Percentiles rank a stretch among this genome's conserved stretches.
phyloP scores from a whole-genome alignment of 768 basidiomycete species.

The Royoungia palumana region DNA sequence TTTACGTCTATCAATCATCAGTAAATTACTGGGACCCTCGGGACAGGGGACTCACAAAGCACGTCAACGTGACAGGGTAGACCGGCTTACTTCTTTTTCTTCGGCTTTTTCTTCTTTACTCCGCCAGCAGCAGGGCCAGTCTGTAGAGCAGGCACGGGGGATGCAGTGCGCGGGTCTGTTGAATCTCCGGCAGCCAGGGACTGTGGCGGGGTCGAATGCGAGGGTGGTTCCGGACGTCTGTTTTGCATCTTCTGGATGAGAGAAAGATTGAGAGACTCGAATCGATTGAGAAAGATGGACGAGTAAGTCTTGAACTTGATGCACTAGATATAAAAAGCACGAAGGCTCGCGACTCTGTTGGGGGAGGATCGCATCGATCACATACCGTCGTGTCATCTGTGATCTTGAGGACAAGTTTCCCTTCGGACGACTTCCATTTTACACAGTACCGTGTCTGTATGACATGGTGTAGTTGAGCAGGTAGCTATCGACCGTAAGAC shows the following conservation, averaged over 20 bases:
- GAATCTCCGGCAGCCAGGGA: conserved; percentile 19
- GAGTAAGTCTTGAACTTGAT: conserved; percentile 96
- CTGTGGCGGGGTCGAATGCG: conserved; percentile 15
- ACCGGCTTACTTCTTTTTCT: conserved; percentile 64
- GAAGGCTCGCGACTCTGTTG: not conserved
- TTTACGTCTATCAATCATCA: conserved; percentile 6
- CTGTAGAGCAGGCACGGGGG: conserved; percentile 33
- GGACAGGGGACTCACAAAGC: conserved; percentile 12
- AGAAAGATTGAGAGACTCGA: conserved; percentile 85
- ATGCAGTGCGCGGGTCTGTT: conserved; percentile 30
- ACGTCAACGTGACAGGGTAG: conserved; percentile 1
- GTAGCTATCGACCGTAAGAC: conserved; percentile 16
- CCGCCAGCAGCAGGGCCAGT: conserved; percentile 48
- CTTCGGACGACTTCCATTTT: conserved; percentile 86
- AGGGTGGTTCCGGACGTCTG: conserved; percentile 37
- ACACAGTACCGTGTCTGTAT: conserved; percentile 82
- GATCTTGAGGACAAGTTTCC: conserved; percentile 88
- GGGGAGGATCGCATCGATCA: conserved; percentile 9
- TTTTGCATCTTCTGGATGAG: conserved; percentile 89
- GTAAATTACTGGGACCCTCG: not conserved
- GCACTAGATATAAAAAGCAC: conserved; percentile 51
- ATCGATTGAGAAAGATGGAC: conserved; percentile 93
- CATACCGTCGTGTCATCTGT: conserved; percentile 87
- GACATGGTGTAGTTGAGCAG: conserved; percentile 1
- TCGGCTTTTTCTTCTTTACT: conserved; percentile 80